Conservation (phyloP, 1,139 yeast genomes). For the Diutina rugosa region DNA sequence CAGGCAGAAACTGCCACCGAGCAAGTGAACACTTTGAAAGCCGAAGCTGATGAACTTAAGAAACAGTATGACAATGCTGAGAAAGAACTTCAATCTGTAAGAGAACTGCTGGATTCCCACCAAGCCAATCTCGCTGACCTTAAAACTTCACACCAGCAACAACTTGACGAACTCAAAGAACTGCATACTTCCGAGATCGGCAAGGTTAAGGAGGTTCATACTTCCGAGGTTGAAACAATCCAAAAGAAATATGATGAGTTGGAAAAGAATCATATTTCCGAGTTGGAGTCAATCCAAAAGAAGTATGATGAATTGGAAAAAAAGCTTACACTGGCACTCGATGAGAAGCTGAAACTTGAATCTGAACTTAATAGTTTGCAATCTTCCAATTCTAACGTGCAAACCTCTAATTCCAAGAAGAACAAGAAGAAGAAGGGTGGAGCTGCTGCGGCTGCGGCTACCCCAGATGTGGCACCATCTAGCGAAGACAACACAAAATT, state of each 20-base stretch:
- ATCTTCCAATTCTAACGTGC: neutral
- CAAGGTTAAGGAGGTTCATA: neutral
- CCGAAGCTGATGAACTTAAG: constrained; percentile 3
- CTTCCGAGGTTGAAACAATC: neutral
- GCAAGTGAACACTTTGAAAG: constrained; percentile 4
- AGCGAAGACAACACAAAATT: neutral
- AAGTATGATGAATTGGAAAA: constrained; percentile 4
- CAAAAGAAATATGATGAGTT: too few relatives aligned
- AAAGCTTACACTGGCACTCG: constrained; percentile 1
- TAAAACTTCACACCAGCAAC: neutral
- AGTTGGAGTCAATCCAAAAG: neutral
- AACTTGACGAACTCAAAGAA: constrained; percentile 6
- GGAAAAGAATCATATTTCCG: neutral
- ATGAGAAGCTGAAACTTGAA: constrained; percentile 2
- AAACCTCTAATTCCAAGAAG: constrained; percentile 1
- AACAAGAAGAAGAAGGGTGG: constrained; percentile 4
- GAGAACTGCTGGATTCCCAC: neutral
- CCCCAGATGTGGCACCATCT: neutral
- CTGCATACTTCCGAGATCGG: neutral
- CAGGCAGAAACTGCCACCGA: neutral
- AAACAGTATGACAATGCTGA: constrained; percentile 8
- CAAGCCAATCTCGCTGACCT: neutral
- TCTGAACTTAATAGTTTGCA: neutral
- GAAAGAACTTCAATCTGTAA: neutral
- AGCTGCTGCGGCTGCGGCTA: neutral